Conservation (phyloP, 2,329 filamentous ascomycete species). For the Ceratocystis huliohia region DNA sequence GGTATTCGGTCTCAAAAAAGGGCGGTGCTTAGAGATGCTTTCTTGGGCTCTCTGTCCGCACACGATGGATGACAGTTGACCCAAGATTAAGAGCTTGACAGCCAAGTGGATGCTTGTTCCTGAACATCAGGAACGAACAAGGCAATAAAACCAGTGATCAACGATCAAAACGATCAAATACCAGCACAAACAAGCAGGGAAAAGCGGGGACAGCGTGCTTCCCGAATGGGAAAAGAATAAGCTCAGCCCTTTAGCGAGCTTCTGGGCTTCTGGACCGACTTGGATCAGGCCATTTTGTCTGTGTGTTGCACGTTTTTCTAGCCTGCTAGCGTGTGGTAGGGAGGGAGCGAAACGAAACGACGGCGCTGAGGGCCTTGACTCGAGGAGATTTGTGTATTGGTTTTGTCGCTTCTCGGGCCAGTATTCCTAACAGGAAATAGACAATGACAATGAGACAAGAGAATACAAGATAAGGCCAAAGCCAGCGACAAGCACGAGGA, state of each 20-base stretch:
- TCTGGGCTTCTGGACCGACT: constrained; percentile 8
- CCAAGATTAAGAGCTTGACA: neutral
- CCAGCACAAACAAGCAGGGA: neutral
- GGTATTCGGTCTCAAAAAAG: neutral
- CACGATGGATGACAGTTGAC: neutral
- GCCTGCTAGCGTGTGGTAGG: constrained; percentile 2
- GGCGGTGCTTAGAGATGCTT: neutral
- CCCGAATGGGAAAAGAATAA: neutral
- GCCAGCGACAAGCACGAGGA: too few species aligned
- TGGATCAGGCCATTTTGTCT: constrained; percentile 19
- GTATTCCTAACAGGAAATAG: too few species aligned
- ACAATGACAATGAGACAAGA: neutral
- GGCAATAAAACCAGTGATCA: neutral
- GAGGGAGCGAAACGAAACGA: neutral
- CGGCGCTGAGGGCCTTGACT: neutral
- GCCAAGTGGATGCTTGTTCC: neutral
- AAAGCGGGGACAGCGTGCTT: neutral
- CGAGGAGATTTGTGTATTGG: neutral
- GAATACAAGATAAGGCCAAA: neutral
- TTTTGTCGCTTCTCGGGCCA: too few species aligned
- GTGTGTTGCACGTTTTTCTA: constrained; percentile 15
- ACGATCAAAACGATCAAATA: neutral
- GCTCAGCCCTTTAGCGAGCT: neutral
- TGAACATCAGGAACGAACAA: constrained; percentile 1
- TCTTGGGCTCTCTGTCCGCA: neutral